Conservation (phyloP, 2,329 filamentous ascomycete species). For the Fusarium equiseti region DNA sequence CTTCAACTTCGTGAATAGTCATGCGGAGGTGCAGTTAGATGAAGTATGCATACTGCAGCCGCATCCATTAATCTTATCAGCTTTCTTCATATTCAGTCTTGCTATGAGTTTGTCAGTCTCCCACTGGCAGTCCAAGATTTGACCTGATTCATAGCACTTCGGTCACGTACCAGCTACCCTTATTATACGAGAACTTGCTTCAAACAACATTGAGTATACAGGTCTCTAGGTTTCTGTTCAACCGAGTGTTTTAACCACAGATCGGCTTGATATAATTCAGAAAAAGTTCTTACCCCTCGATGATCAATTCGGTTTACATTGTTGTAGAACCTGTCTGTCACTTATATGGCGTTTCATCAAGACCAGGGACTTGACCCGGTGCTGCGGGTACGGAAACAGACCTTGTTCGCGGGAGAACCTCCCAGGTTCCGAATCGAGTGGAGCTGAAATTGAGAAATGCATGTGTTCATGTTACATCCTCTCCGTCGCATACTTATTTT, state of each 20-base stretch:
- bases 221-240: not conserved
- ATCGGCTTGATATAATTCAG: not conserved
- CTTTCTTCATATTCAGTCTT: not conserved
- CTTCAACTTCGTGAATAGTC: not conserved
- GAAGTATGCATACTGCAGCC: not conserved
- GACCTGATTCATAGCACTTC: not conserved
- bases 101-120: not conserved
- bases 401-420: not conserved
- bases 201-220: not conserved
- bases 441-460: not conserved
- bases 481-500: not conserved
- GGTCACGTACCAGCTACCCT: not conserved
- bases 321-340: not conserved
- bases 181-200: not conserved
- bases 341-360: not conserved
- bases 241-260: not conserved
- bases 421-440: not conserved
- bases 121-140: not conserved
- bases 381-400: not conserved
- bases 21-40: not conserved
- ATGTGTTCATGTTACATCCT: not conserved
- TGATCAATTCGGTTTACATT: not conserved
- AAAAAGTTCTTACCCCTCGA: not conserved
- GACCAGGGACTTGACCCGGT: conserved; percentile 1
- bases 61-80: not conserved